These are phyloP conservation scores for Rhynchosporium agropyri DNA, from an alignment of 2,329 filamentous ascomycete genomes.

Conservation along the genomic window DNA sequence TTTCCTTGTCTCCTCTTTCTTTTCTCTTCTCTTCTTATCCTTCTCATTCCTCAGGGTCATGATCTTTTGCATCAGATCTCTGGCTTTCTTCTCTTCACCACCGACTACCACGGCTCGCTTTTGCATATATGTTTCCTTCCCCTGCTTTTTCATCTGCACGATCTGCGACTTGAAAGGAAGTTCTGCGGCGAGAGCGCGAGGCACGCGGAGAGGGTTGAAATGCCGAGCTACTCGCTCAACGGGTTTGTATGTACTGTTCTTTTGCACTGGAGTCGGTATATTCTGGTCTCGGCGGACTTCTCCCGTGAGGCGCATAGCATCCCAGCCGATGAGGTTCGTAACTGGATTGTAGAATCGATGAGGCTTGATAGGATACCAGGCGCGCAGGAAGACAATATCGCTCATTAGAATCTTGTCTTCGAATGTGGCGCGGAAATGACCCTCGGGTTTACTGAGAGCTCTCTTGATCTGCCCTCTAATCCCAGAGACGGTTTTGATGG, in stretches of 20 bases:
- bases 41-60: constrained; percentile 90
- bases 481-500: constrained; percentile 94
- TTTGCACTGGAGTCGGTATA: constrained; percentile 75
- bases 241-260: constrained; percentile 81
- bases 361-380: constrained; percentile 95
- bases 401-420: constrained; percentile 98
- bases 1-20: constrained; percentile 85
- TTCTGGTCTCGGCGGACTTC: constrained; percentile 79
- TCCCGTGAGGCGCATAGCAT: constrained; percentile 90
- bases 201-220: constrained; percentile 77
- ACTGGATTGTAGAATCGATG: constrained; percentile 97
- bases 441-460: constrained; percentile 88
- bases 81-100: constrained; percentile 85
- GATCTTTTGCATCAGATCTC: constrained; percentile 90
- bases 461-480: constrained; percentile 97
- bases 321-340: constrained; percentile 89
- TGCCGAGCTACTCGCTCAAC: constrained; percentile 68
- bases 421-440: constrained; percentile 94
- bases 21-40: constrained; percentile 75
- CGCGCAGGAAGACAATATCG: constrained; percentile 93
- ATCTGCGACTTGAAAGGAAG: constrained; percentile 95
- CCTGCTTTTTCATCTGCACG: constrained; percentile 76
- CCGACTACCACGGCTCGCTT: constrained; percentile 89
- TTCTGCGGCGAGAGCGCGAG: constrained; percentile 75
- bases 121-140: constrained; percentile 84